These are phyloP conservation scores for Quercus robur DNA, from an alignment of 306 rosid genomes.

Conservation along the genomic window DNA sequence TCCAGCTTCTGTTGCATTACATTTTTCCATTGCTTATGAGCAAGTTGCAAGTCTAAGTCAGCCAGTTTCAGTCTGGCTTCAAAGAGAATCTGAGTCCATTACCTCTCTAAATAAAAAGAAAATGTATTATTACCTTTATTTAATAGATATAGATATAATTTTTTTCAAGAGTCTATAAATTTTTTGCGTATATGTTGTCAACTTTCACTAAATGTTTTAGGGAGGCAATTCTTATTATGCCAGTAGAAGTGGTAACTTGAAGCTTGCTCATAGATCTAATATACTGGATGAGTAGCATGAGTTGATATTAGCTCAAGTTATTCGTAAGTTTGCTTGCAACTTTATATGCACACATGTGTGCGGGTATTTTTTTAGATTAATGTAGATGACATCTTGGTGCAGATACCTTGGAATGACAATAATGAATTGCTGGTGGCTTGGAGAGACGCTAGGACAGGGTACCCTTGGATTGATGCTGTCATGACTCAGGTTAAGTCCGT, in stretches of 20 bases:
- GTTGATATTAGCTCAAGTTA: neutral
- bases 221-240: neutral
- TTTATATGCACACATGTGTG: neutral
- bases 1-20: neutral
- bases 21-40: neutral
- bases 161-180: too few relatives aligned
- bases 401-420: constrained; percentile 91
- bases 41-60: neutral
- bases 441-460: constrained; percentile 91
- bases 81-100: neutral
- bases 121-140: neutral
- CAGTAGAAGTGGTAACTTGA: neutral
- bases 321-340: neutral
- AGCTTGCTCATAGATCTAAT: neutral
- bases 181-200: too few relatives aligned
- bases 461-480: constrained; percentile 97
- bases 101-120: neutral
- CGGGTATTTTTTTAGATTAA: neutral
- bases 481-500: constrained; percentile 73
- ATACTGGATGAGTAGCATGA: neutral
- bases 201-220: too few relatives aligned
- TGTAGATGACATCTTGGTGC: neutral
- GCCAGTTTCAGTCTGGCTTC: neutral
- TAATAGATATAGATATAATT: neutral
- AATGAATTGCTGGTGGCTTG: constrained; percentile 71